These are phyloP conservation scores for Pisolithus sp. DNA, from an alignment of 768 basidiomycete species.

Conservation along the genomic window DNA sequence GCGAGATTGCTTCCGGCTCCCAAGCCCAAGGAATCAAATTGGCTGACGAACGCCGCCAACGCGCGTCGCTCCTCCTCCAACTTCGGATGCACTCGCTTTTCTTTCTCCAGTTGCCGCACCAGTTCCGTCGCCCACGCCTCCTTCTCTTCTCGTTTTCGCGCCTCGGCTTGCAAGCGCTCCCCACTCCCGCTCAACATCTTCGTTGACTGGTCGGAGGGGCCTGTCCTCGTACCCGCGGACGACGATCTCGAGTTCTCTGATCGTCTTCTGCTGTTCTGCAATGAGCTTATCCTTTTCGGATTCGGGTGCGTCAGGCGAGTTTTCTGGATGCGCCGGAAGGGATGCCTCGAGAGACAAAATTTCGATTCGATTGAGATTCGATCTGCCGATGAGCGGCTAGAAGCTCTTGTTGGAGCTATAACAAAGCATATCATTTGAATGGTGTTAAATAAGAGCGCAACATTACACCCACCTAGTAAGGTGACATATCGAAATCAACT, in stretches of 20 bases:
- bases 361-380: constrained; percentile 74
- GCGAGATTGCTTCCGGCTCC: constrained; percentile 31
- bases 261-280: constrained; percentile 64
- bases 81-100: constrained; percentile 62
- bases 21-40: constrained; percentile 71
- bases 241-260: constrained; percentile 71
- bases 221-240: constrained; percentile 70
- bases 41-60: constrained; percentile 72
- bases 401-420: constrained; percentile 81
- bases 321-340: constrained; percentile 60
- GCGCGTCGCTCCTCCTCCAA: constrained; percentile 76
- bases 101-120: constrained; percentile 70
- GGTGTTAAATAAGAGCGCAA: neutral
- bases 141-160: constrained; percentile 55
- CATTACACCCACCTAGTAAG: constrained; percentile 55
- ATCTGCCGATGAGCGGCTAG: constrained; percentile 71
- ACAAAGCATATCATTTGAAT: neutral
- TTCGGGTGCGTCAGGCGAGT: constrained; percentile 60
- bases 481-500: constrained; percentile 85
- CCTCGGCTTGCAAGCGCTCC: constrained; percentile 52
- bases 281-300: constrained; percentile 72
- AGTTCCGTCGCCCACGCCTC: constrained; percentile 71
- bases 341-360: constrained; percentile 80
- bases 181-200: constrained; percentile 76
- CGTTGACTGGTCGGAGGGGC: constrained; percentile 56